Evolutionary conservation across 2,329 filamentous ascomycete genomes (phyloP).

Genomic region (Arthrinium phaeospermum): DNA sequence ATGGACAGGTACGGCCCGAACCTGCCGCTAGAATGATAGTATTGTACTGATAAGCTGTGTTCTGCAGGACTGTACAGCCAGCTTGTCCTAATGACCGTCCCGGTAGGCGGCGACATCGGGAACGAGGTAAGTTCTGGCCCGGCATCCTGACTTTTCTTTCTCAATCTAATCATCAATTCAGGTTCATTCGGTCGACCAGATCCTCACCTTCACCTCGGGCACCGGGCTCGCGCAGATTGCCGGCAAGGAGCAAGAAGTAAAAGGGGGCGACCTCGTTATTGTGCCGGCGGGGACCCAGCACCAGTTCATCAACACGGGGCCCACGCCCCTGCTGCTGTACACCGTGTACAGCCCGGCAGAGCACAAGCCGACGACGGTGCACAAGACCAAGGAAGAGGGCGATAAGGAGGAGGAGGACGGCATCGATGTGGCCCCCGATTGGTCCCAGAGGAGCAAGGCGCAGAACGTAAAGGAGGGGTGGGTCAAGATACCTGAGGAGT

Average conservation of each 20-base stretch:
- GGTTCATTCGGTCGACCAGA: constrained; percentile 67
- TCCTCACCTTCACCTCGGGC: constrained; percentile 68
- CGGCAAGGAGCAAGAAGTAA: constrained; percentile 59
- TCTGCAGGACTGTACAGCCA: constrained; percentile 61
- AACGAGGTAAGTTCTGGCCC: constrained; percentile 57
- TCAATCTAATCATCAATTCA: constrained; percentile 34
- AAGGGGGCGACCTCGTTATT: constrained; percentile 44
- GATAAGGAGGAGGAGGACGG: constrained; percentile 67
- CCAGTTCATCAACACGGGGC: constrained; percentile 68
- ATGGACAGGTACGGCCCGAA: constrained; percentile 49
- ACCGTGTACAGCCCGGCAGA: constrained; percentile 69
- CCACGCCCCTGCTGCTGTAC: constrained; percentile 63
- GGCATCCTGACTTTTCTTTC: no score
- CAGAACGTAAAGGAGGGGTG: constrained; percentile 62
- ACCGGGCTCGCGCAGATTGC: constrained; percentile 62
- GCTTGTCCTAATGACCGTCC: constrained; percentile 69
- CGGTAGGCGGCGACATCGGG: constrained; percentile 68
- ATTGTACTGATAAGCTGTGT: not conserved
- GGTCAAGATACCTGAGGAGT: constrained; percentile 47
- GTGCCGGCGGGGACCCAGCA: constrained; percentile 71
- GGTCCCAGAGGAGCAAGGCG: constrained; percentile 61
- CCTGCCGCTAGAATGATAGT: no score
- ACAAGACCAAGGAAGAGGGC: constrained; percentile 67
- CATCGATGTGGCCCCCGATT: constrained; percentile 64
- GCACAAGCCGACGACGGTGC: constrained; percentile 63